Evolutionary conservation across 352 stramenopile genomes (phyloP), one percentile per base, ranked within the genome.

Genomic region (Phytophthora tentaculata): DNA sequence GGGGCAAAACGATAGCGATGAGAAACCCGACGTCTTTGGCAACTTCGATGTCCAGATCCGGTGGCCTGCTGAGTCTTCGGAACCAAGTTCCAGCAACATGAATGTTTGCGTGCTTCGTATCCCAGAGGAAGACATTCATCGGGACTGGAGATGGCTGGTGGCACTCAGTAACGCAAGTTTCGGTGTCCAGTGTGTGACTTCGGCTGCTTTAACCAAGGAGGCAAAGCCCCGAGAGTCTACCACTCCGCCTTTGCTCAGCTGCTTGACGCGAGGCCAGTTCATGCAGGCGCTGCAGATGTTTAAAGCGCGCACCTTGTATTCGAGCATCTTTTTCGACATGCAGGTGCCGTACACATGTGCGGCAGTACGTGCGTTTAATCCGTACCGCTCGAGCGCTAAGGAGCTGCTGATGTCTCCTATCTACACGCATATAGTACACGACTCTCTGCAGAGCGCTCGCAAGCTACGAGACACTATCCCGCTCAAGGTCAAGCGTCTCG

Each of bases 291-390:
- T 94, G 44, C 74, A 83, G 39, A 60, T 88, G 58, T 95, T 95
- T 63, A 79, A 83, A 67, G 77, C 58, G 7, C 80, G 87, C 2
- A 81, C 84, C 8, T 44, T 94, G 61, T 95, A 95, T 66, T 77
- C 84, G 10, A 95, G 84, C 35, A 76, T 95, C 20, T 95, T 93
- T 65, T 90, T 88, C 49, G 87, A 95, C 56, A 61, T 94, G 44
- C 82, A 92, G 45, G 87, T 93, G 28, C 84, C 87, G n/a, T 95
- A 91, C 72, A 87, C 85, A 29, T 89, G 82, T 49, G 86, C 79
- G 0, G 74, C 85, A 6, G 82, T 95, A 39, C 85, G 87, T 12
- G 80, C 84, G n/a, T 95, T 83, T 64, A 95, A 95, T 49, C 87
- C 87, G 56, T 95, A 95, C 54, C 84, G 84, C 3, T 62, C 66